Evolutionary conservation across 2,329 filamentous ascomycete species (phyloP), one percentile per base, ranked within the genome.

Genomic region (Ceratocystis variospora): DNA sequence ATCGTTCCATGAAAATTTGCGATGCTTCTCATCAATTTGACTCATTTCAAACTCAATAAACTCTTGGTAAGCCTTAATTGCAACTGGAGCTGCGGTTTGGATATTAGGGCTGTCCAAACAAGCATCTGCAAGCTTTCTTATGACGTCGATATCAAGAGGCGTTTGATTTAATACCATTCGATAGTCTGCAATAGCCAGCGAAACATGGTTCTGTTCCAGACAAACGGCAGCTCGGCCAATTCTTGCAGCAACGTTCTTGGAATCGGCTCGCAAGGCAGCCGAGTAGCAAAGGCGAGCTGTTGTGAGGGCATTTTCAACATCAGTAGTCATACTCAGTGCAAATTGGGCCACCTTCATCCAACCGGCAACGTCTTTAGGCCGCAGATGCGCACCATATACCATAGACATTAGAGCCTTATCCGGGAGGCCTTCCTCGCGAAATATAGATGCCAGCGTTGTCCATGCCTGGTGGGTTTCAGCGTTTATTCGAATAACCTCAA

Each of bases 1-100:
- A 73, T 97, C 88, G 64, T 87, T 86, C 93, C 93, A 99, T 41
- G 79, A 79, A 64, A 81, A 78, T 5, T 75, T 73, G 73, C 46
- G 74, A 53, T 74, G 76, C 72, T 2, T 73, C 68, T 7, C 72
- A 70, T 3, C 72, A 71, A n/a, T 73, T 70, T 3, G 71, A 69
- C 78, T 75, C 64, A 79, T 73, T 48, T 67, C 66, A 65, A 67
- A 67, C 22, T 77, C 72, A 66, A 84, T 79, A 64, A 78, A 78
- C 3, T 72, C 72, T 61, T 76, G 73, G 69, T 84, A 85, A 46
- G 80, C 80, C 0, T 73, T 73, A 68, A 80, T 78, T 41, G 80
- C 81, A 44, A 73, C 71, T 7, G 72, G 72, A 1, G 75, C 71
- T 45, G 73, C 71, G 7, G 72, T 70, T 63, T 78, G 77, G n/a